A percentile compares a stretch with the other conserved stretches of the same genome.
Conservation (phyloP, 73 alveolate species). For the Breviolum minutum region DNA sequence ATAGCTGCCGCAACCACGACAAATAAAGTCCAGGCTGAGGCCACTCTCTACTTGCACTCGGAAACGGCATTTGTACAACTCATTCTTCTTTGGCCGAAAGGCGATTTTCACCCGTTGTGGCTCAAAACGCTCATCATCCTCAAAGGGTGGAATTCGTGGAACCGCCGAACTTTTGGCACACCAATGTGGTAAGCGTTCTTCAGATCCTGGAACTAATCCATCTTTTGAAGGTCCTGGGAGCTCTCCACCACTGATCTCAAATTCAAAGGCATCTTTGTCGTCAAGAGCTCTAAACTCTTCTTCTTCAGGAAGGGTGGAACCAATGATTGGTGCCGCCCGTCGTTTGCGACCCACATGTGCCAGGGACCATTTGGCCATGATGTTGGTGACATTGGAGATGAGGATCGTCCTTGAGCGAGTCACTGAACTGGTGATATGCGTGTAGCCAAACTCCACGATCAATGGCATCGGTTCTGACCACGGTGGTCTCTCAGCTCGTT, state of each 20-base stretch:
- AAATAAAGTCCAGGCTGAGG: constrained; percentile 57
- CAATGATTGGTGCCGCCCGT: constrained; percentile 37
- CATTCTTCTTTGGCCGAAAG: constrained; percentile 88
- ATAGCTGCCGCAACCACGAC: constrained; percentile 89
- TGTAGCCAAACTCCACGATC: constrained; percentile 86
- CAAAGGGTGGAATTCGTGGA: constrained; percentile 51
- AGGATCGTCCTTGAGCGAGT: constrained; percentile 44
- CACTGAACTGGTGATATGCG: constrained; percentile 73
- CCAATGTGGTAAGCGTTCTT: constrained; percentile 87
- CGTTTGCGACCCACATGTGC: constrained; percentile 84
- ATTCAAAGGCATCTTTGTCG: constrained; percentile 89
- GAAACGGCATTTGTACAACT: constrained; percentile 68
- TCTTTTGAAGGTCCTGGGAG: constrained; percentile 89
- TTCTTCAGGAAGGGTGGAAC: constrained; percentile 68
- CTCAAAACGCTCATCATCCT: constrained; percentile 62
- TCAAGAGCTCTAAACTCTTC: constrained; percentile 82
- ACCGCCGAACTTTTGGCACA: constrained; percentile 84
- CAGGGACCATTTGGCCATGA: constrained; percentile 84
- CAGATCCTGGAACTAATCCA: constrained; percentile 79
- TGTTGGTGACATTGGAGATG: constrained; percentile 74
- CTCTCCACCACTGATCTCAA: constrained; percentile 69
- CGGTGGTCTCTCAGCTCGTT: constrained; percentile 82
- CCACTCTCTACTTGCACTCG: constrained; percentile 74
- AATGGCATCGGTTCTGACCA: constrained; percentile 86
- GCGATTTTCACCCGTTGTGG: constrained; percentile 61